Conservation (phyloP, 805 yeast genomes). For the Saccharomycopsis schoenii region DNA sequence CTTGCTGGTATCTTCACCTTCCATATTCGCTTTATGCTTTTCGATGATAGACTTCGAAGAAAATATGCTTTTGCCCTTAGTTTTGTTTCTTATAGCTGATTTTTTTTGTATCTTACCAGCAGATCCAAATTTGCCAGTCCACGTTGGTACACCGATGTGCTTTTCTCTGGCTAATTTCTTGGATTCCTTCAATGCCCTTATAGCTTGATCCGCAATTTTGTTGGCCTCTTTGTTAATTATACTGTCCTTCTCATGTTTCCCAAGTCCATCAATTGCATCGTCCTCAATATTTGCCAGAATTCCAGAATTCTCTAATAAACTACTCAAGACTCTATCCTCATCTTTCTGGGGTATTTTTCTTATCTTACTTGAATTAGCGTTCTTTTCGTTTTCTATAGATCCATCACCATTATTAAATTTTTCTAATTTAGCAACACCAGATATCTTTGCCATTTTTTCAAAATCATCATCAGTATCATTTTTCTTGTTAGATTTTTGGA, state of each 20-base stretch:
- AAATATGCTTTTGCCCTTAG: neutral
- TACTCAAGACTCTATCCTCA: conserved; percentile 63
- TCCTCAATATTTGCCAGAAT: conserved; percentile 68
- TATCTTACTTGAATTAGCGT: conserved; percentile 7
- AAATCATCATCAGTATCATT: conserved; percentile 53
- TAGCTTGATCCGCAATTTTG: conserved; percentile 42
- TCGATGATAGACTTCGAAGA: conserved; percentile 9
- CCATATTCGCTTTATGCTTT: neutral
- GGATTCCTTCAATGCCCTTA: conserved; percentile 51
- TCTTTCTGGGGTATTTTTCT: conserved; percentile 28
- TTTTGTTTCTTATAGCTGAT: neutral
- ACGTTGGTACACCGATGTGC: conserved; percentile 77
- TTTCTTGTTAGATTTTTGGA: conserved; percentile 24
- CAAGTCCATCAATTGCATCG: conserved; percentile 58
- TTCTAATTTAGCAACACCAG: conserved; percentile 69
- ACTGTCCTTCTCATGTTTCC: conserved; percentile 20
- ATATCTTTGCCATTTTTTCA: conserved; percentile 47
- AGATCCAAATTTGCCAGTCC: conserved; percentile 88
- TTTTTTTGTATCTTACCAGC: conserved; percentile 50
- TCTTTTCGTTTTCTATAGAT: conserved; percentile 26
- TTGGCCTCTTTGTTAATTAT: conserved; percentile 53
- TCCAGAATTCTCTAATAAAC: conserved; percentile 59
- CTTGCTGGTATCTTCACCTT: neutral
- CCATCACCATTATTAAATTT: conserved; percentile 46
- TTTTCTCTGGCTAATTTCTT: conserved; percentile 29